A percentile compares a stretch with the other conserved stretches of the same genome.
Conservation (phyloP, 2,329 filamentous ascomycete species). For the Fusarium sp. region DNA sequence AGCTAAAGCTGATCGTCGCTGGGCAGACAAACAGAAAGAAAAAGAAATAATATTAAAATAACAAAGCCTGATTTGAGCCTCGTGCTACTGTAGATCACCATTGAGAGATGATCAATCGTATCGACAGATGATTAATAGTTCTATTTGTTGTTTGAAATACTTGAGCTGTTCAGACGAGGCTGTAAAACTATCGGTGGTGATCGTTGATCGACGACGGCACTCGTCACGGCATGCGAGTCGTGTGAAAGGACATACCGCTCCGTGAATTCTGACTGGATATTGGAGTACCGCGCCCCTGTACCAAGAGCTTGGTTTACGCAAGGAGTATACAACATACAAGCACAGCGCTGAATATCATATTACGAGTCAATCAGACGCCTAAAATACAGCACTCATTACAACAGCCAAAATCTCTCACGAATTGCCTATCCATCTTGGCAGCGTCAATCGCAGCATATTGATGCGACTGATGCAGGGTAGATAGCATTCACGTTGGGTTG, state of each 20-base stretch:
- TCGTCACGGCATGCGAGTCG: slow-evolving; percentile 8
- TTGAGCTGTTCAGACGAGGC: neutral
- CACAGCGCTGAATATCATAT: neutral
- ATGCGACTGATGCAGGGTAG: slow-evolving; percentile 20
- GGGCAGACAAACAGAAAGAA: neutral
- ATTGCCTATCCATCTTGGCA: neutral
- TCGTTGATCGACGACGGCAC: slow-evolving; percentile 12
- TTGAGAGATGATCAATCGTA: neutral
- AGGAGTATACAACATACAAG: neutral
- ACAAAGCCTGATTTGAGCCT: neutral
- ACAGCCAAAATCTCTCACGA: neutral
- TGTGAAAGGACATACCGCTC: neutral
- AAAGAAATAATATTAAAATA: neutral
- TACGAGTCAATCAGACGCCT: neutral
- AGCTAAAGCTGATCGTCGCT: slow-evolving; percentile 30
- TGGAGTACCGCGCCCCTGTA: neutral
- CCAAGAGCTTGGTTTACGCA: neutral
- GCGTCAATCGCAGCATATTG: neutral
- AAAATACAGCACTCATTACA: neutral
- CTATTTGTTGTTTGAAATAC: too few relatives aligned
- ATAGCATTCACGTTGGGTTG: neutral
- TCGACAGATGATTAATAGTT: too few relatives aligned
- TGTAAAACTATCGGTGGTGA: neutral
- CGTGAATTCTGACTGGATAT: neutral
- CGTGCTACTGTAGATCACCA: neutral